Percentiles rank a stretch among this genome's conserved stretches.
These are phyloP conservation scores for Stromatinia cepivora DNA, from an alignment of 2,329 filamentous ascomycete species.

Conservation along the genomic window DNA sequence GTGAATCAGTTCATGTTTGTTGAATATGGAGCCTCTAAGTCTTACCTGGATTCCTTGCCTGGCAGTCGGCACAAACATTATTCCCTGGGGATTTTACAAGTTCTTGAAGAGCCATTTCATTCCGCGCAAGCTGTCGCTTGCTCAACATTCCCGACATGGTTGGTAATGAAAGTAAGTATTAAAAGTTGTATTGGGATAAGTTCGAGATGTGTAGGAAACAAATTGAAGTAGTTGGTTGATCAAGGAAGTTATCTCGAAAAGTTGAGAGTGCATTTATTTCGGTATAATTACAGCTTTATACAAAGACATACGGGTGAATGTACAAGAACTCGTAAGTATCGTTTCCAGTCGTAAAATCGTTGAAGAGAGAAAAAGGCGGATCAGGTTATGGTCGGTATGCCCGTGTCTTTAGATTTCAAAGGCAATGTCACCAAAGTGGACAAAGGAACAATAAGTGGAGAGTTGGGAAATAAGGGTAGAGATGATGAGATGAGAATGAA, in stretches of 20 bases:
- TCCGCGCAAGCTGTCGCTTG: conserved; percentile 97
- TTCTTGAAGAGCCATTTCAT: conserved; percentile 88
- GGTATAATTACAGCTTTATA: conserved; percentile 32
- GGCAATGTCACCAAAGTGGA: conserved; percentile 4
- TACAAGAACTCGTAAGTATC: conserved; percentile 30
- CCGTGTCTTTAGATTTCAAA: background rate
- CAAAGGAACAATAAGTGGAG: background rate
- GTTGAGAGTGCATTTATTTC: conserved; percentile 8
- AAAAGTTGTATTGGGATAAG: conserved; percentile 17
- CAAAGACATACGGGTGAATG: conserved; percentile 31
- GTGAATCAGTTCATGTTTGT: background rate
- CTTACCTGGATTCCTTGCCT: conserved; percentile 86
- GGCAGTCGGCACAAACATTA: conserved; percentile 90
- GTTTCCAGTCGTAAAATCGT: conserved; percentile 32
- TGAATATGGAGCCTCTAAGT: background rate
- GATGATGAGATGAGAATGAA: conserved; percentile 9
- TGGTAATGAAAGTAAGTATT: conserved; percentile 22
- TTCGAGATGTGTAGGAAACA: background rate
- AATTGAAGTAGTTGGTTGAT: conserved; percentile 8
- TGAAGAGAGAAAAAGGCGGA: conserved; percentile 6
- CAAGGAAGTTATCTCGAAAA: conserved; percentile 15
- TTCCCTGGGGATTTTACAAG: conserved; percentile 88
- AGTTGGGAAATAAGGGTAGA: background rate
- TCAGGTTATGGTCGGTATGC: background rate
- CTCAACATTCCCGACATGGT: conserved; percentile 73